Evolutionary conservation across 306 rosid genomes (phyloP), one percentile per base, ranked within the genome.

Genomic region (Acacia acuminata): DNA sequence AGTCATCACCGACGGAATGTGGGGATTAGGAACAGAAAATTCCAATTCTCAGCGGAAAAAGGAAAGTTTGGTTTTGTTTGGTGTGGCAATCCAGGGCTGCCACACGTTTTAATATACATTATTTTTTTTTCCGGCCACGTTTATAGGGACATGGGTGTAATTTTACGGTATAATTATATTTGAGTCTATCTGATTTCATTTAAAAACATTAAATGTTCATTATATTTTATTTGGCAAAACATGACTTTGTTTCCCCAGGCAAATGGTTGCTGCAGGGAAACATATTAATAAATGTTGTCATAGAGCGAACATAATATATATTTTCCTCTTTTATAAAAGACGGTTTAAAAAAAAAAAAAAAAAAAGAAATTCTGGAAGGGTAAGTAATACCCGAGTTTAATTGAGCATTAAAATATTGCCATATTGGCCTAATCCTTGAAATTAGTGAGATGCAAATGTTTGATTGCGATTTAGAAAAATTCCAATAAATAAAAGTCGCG

Each of bases 371-470:
- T n/a, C 24, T 60, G 30, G 3, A 34, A 25, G 55, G 22, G 34
- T 32, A 13, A 64, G 56, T 50, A 50, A 50, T 50, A 1, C n/a
- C n/a, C 3, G 20, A 6, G 16, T 1, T 66, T 67, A 12, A 48
- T 34, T 8, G 38, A 66, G 42, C 44, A 20, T 68, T 42, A 42
- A 70, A 70, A 70, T n/a, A 7, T 8, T 69, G 45, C 12, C 34
- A 42, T n/a, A 0, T 43, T 43, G 53, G 16, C 13, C 38, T 71
- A 11, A 22, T 50, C 30, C 55, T 30, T 47, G 61, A 69, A 87
- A 81, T 70, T 55, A 64, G 84, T 87, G 85, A 84, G 82, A 81
- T 36, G 58, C 36, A 11, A 50, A 48, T 3, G 5, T 70, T 79
- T 44, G 34, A 27, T 7, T 67, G 27, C 0, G n/a, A n/a, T 40